Base-by-base conservation (phyloP, 2,329 filamentous ascomycete genomes). In the Cladobotryum mycophilum region DNA sequence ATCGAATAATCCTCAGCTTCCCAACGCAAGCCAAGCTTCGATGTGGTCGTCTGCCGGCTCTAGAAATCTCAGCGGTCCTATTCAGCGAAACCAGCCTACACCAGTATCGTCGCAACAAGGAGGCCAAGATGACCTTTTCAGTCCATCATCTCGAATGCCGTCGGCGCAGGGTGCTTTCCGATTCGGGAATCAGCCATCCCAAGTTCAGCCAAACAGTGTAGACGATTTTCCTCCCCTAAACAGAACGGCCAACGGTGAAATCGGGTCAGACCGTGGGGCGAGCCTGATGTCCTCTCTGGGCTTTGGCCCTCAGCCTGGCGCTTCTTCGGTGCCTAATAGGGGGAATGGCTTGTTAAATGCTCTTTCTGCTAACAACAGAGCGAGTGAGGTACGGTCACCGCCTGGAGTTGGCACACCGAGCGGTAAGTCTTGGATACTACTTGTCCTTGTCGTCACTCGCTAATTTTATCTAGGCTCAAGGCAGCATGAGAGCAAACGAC, bases 211-310 rank as follows among this genome's bases (percentile, higher is more conserved):
- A 3, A 75, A 64, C 48, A 74, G 69, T 49, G 73, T 74, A 41
- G 82, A 85, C 45, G 82, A 84, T 15, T 85, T 85, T 49, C 81
- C 81, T 5, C 81, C 82, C 15, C 64, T 85, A 49, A 82, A 78
- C 56, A 70, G 79, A 53, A 76, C 76, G 41, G 71, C 70, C 34
- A 80, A 78, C 55, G 78, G 79, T 18, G 80, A 84, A 30, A 76
- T 82, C 47, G 75, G 73, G 8, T 76, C 79, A 54, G 80, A 83
- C 53, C 76, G 79, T 35, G 68, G 67, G 22, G 67, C 71, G 20
- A 76, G 66, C 55, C 55, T 82, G 48, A 76, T 82, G 70, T 75
- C 76, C 20, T 76, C 73, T 42, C 59, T 81, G 47, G 76, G 75
- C 6, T 82, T 84, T 53, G 74, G 73, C 38, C 67, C 73, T 18